A percentile compares a stretch with the other conserved stretches of the same genome.
Conservation (phyloP, 2,329 filamentous ascomycete species). For the Helminthosporium solani region DNA sequence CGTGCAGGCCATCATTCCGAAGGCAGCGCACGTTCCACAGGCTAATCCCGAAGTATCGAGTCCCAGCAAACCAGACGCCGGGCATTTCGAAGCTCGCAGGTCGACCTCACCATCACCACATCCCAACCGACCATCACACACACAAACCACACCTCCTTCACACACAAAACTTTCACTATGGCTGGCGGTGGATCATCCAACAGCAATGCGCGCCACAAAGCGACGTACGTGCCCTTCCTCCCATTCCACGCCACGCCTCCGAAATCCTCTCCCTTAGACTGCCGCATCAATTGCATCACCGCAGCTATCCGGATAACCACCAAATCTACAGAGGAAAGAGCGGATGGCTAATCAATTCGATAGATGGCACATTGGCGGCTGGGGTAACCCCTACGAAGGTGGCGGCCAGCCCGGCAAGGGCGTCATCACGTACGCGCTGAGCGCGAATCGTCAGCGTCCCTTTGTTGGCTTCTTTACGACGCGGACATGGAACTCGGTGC, state of each 20-base stretch:
- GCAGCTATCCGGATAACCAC: neutral
- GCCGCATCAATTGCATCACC: conserved; percentile 8
- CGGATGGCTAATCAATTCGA: conserved; percentile 9
- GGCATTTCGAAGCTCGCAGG: conserved; percentile 1
- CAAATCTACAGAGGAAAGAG: conserved; percentile 1
- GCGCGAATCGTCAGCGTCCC: conserved; percentile 85
- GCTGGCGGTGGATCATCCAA: conserved; percentile 31
- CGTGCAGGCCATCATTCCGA: neutral
- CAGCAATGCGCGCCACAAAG: conserved; percentile 28
- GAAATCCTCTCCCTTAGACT: neutral
- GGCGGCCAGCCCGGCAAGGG: conserved; percentile 56
- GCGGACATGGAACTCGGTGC: conserved; percentile 94
- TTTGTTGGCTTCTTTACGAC: conserved; percentile 75
- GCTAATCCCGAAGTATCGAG: neutral
- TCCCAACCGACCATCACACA: conserved; percentile 4
- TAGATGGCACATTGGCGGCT: conserved; percentile 41
- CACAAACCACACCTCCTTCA: neutral
- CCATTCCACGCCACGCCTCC: conserved; percentile 5
- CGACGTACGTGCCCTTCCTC: conserved; percentile 26
- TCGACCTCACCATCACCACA: neutral
- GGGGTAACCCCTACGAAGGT: conserved; percentile 44
- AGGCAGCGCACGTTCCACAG: neutral
- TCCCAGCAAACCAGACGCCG: neutral
- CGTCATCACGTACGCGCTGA: conserved; percentile 70
- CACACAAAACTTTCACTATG: conserved; percentile 24